Conservation (phyloP, 192 early-diverging fungal species). For the Backusella australiensis region DNA sequence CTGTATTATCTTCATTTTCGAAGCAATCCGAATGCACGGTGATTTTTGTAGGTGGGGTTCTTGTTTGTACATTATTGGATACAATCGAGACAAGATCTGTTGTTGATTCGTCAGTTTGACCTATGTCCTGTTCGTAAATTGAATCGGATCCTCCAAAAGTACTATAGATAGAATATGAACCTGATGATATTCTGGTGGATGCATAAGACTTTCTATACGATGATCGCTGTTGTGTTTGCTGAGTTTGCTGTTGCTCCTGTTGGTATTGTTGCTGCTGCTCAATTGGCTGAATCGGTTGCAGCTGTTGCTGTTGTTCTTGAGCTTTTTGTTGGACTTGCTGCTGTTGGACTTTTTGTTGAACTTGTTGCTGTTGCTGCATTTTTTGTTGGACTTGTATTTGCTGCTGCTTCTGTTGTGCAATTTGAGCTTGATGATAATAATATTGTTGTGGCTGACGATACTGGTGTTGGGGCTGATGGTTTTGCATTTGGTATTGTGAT, state of each 20-base stretch:
- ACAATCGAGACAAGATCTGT: background rate
- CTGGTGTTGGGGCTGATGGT: background rate
- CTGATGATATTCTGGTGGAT: conserved; percentile 26
- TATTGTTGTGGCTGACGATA: background rate
- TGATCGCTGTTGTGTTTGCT: background rate
- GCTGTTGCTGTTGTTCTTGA: background rate
- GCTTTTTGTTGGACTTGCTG: background rate
- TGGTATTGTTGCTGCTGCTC: background rate
- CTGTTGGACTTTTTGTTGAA: background rate
- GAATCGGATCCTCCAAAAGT: conserved; percentile 23
- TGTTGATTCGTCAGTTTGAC: background rate
- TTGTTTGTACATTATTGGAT: background rate
- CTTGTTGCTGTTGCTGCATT: background rate
- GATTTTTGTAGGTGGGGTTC: background rate
- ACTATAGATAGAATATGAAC: conserved; percentile 25
- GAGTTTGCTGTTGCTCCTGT: background rate
- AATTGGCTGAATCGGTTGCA: background rate
- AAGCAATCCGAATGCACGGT: background rate
- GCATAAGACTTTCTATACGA: conserved; percentile 15
- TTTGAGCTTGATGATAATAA: background rate
- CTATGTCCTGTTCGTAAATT: background rate
- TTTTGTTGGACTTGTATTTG: background rate
- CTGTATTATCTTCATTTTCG: background rate
- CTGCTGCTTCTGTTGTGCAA: background rate
- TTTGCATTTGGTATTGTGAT: background rate